Percentiles rank a stretch among this genome's conserved stretches.
Evolutionary conservation across 1,284 basidiomycete species (phyloP).

Genomic region (Irpex lacteus): DNA sequence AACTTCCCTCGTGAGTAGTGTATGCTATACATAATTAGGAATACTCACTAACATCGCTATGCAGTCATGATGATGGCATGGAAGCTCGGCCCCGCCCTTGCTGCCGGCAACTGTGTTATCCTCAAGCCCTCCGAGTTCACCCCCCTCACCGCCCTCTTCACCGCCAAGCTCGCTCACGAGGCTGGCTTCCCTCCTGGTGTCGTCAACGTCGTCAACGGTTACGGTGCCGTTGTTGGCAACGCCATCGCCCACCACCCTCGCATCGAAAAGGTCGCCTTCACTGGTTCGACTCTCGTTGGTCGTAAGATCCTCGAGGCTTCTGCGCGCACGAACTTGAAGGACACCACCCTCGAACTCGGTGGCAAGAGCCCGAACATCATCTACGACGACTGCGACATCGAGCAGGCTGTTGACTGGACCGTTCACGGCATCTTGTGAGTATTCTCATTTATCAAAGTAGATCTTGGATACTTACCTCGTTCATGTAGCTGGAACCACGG

Average conservation of each 20-base stretch:
- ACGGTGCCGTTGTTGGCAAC: constrained; percentile 65
- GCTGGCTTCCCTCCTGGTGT: constrained; percentile 72
- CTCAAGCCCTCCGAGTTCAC: constrained; percentile 92
- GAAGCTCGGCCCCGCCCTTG: constrained; percentile 86
- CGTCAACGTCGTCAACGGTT: constrained; percentile 68
- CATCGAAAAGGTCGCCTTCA: constrained; percentile 76
- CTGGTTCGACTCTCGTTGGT: constrained; percentile 78
- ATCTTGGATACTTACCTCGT: background rate
- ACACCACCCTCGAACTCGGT: constrained; percentile 89
- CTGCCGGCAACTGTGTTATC: constrained; percentile 80
- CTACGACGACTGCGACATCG: constrained; percentile 72
- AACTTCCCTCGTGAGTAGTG: constrained; percentile 59
- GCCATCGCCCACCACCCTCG: constrained; percentile 62
- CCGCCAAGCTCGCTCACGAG: constrained; percentile 45
- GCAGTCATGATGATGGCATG: constrained; percentile 73
- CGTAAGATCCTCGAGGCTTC: constrained; percentile 84
- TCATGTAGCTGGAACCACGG: constrained; percentile 69
- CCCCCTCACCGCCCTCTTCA: constrained; percentile 73
- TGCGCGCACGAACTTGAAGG: constrained; percentile 84
- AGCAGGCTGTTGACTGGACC: constrained; percentile 81
- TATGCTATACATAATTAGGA: background rate
- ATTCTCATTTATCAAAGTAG: background rate
- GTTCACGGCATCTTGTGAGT: constrained; percentile 70
- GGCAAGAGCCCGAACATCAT: constrained; percentile 87
- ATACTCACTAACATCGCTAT: background rate